Evolutionary conservation across 805 yeast species (phyloP).

Genomic region (Ogataea paradorogensis): DNA sequence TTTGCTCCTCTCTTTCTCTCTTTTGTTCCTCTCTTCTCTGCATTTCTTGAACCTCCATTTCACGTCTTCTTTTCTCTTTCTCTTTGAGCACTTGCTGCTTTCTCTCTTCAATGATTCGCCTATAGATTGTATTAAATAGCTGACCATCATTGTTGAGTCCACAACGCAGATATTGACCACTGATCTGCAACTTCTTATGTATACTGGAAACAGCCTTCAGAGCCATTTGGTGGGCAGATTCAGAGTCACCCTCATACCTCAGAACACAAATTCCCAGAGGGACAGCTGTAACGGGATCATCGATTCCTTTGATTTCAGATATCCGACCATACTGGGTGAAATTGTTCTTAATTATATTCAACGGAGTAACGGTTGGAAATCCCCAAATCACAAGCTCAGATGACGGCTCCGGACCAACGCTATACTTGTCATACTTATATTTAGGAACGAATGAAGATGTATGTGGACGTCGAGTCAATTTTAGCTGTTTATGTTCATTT

Average conservation of each 20-base stretch:
- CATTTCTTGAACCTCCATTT: constrained; percentile 11
- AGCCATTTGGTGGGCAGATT: constrained; percentile 47
- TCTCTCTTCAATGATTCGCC: constrained; percentile 32
- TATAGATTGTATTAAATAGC: constrained; percentile 34
- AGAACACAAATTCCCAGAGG: constrained; percentile 72
- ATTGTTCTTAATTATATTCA: constrained; percentile 45
- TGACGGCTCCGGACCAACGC: constrained; percentile 73
- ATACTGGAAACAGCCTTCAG: constrained; percentile 40
- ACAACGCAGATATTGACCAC: constrained; percentile 51
- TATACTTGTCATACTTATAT: constrained; percentile 60
- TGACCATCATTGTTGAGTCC: constrained; percentile 47
- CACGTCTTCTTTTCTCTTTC: constrained; percentile 25
- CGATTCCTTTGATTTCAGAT: constrained; percentile 52
- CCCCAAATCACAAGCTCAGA: constrained; percentile 70
- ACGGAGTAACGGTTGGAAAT: constrained; percentile 52
- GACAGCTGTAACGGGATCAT: constrained; percentile 73
- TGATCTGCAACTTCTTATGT: constrained; percentile 42
- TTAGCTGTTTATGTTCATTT: constrained; percentile 6
- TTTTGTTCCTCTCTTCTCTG: constrained; percentile 11
- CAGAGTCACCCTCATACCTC: constrained; percentile 57
- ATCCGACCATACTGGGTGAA: constrained; percentile 64
- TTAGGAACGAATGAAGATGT: constrained; percentile 24
- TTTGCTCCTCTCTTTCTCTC: constrained; percentile 14
- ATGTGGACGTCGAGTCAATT: constrained; percentile 10
- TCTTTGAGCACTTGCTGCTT: constrained; percentile 36